These are phyloP conservation scores for Salix arbutifolia DNA, from an alignment of 345 rosid genomes.

Conservation along the genomic window DNA sequence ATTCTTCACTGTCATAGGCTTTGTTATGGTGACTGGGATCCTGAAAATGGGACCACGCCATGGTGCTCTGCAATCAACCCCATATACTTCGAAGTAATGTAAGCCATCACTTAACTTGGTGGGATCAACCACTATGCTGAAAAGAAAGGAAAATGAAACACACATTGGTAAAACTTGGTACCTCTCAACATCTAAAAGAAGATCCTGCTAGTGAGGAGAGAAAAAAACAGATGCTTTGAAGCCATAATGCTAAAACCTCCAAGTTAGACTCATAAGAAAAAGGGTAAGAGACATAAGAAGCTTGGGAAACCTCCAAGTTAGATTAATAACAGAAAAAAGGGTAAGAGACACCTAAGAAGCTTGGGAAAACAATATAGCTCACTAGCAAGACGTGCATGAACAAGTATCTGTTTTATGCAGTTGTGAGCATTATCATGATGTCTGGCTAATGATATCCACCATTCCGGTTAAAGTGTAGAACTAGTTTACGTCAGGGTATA, in stretches of 20 bases:
- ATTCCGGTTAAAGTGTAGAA: not conserved
- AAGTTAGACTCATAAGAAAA: not conserved
- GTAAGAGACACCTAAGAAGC: not conserved
- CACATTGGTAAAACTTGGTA: not conserved
- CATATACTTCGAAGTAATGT: constrained; percentile 86
- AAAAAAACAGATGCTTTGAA: not conserved
- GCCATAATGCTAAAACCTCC: not conserved
- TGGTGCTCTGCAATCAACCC: constrained; percentile 90
- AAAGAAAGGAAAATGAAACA: constrained; percentile 13
- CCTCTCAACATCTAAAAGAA: not conserved
- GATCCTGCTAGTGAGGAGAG: not conserved
- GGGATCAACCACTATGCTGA: constrained; percentile 93
- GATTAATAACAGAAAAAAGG: not conserved
- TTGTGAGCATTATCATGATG: not conserved
- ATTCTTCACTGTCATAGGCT: constrained; percentile 55
- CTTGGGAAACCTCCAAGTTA: not conserved
- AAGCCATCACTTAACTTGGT: constrained; percentile 73
- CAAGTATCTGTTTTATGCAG: not conserved
- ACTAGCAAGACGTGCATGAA: not conserved
- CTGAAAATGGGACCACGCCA: constrained; percentile 92
- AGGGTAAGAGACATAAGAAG: not conserved
- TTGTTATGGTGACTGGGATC: constrained; percentile 79
- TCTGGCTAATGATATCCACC: not conserved
- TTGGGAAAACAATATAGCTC: not conserved
- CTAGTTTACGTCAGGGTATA: not conserved